Conservation (phyloP, 192 early-diverging fungal genomes). For the Linnemannia zychae region DNA sequence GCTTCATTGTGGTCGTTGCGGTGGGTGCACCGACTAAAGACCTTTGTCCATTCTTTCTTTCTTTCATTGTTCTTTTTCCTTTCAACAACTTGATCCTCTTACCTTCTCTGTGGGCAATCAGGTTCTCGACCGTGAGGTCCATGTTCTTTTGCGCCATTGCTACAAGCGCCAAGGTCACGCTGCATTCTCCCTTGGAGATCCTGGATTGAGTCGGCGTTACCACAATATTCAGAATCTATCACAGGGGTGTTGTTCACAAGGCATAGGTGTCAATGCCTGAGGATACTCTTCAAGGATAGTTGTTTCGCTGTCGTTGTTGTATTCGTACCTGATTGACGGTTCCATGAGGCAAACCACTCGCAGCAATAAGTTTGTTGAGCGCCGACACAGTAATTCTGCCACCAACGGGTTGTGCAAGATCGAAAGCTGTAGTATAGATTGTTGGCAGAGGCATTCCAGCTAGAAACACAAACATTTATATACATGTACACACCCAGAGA, state of each 20-base stretch:
- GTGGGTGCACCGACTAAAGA: neutral
- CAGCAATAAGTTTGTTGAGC: slow-evolving; percentile 57
- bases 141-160: slow-evolving; percentile 87
- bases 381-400: slow-evolving; percentile 61
- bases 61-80: neutral
- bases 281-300: neutral
- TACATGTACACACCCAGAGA: neutral
- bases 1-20: neutral
- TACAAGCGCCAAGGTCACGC: slow-evolving; percentile 75
- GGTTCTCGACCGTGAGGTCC: slow-evolving; percentile 75
- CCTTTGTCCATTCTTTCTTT: slow-evolving; percentile 1
- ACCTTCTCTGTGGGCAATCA: slow-evolving; percentile 77
- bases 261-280: neutral
- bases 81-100: slow-evolving; percentile 13
- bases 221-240: slow-evolving; percentile 64
- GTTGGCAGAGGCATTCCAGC: slow-evolving; percentile 61
- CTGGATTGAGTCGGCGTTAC: slow-evolving; percentile 61
- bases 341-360: slow-evolving; percentile 56
- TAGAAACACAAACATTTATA: neutral
- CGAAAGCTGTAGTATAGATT: slow-evolving; percentile 64
- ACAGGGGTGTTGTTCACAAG: neutral
- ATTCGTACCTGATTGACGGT: slow-evolving; percentile 62
- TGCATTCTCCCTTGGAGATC: slow-evolving; percentile 75
- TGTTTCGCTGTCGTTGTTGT: neutral
- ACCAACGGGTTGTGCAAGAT: slow-evolving; percentile 54